phyloP scores from a whole-genome alignment of 2,329 filamentous ascomycete genomes.

The Colletotrichum sublineola region DNA sequence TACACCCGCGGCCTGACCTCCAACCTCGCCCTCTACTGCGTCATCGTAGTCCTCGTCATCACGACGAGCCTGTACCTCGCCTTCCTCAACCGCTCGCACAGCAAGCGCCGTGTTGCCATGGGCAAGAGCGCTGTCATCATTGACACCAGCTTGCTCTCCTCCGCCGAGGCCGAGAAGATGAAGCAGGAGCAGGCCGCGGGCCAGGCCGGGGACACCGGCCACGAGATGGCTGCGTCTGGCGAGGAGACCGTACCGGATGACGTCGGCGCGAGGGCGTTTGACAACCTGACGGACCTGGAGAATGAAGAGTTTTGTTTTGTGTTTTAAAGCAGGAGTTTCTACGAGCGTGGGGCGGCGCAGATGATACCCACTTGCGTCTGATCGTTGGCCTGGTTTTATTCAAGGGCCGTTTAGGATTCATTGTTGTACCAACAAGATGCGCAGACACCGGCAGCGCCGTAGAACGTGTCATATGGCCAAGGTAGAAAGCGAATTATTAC shows the following conservation, averaged over 20 bases:
- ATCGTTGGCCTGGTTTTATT: background rate
- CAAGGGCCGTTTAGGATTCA: background rate
- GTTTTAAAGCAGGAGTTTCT: slow-evolving; percentile 45
- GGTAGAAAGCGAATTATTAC: background rate
- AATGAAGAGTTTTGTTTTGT: slow-evolving; percentile 76
- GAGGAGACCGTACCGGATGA: slow-evolving; percentile 45
- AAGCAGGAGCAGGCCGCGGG: slow-evolving; percentile 44
- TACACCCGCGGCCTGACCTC: slow-evolving; percentile 70
- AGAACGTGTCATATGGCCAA: background rate
- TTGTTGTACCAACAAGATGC: background rate
- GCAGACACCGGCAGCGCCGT: background rate
- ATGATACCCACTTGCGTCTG: background rate
- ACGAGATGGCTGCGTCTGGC: slow-evolving; percentile 44
- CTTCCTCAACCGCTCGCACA: slow-evolving; percentile 65
- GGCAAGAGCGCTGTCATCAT: slow-evolving; percentile 63
- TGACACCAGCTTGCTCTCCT: slow-evolving; percentile 70
- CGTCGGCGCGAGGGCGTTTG: slow-evolving; percentile 62
- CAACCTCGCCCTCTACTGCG: slow-evolving; percentile 71
- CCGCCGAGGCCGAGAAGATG: slow-evolving; percentile 56
- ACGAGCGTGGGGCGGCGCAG: background rate
- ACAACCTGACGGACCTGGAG: slow-evolving; percentile 70
- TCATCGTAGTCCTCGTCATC: slow-evolving; percentile 63
- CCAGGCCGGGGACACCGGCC: slow-evolving; percentile 44
- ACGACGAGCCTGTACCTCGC: slow-evolving; percentile 53
- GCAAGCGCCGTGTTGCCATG: slow-evolving; percentile 45